These are phyloP conservation scores for Croton setiger DNA, from an alignment of 441 rosid species.

Conservation along the genomic window DNA sequence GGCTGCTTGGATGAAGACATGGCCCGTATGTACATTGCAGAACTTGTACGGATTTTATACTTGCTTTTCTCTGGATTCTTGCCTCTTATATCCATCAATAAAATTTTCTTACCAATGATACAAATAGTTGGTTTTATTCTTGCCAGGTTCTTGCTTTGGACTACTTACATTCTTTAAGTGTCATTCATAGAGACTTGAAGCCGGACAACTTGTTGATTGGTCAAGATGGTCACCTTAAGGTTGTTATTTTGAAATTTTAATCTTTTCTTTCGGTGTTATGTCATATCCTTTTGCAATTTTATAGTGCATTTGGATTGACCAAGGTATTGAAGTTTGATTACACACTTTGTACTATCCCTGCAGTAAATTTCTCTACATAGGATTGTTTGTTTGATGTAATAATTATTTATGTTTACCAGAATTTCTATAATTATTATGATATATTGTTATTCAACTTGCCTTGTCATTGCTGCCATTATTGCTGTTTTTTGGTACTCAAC, in stretches of 20 bases:
- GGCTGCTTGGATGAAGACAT: slow-evolving; percentile 97
- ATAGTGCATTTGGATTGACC: background rate
- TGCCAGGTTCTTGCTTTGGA: slow-evolving; percentile 98
- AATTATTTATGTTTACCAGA: background rate
- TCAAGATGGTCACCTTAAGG: slow-evolving; percentile 99
- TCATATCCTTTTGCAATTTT: background rate
- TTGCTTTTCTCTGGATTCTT: slow-evolving; percentile 1
- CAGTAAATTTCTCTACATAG: no score
- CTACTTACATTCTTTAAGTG: slow-evolving; percentile 91
- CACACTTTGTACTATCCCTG: background rate
- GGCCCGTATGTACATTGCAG: slow-evolving; percentile 92
- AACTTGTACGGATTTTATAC: slow-evolving; percentile 67
- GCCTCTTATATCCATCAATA: slow-evolving; percentile 9
- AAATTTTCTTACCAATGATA: slow-evolving; percentile 33
- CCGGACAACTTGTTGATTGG: slow-evolving; percentile 98
- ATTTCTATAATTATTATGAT: no score
- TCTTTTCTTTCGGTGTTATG: background rate
- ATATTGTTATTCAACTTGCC: background rate
- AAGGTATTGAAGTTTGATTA: background rate
- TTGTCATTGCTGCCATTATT: background rate
- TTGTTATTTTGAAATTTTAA: slow-evolving; percentile 28
- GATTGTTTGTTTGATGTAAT: background rate
- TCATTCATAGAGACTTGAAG: slow-evolving; percentile 96
- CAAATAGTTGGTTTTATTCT: slow-evolving; percentile 36
- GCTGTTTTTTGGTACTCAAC: background rate